These are phyloP conservation scores for Fomitiporia mediterranea DNA, from an alignment of 1,284 basidiomycete species.

Conservation along the genomic window DNA sequence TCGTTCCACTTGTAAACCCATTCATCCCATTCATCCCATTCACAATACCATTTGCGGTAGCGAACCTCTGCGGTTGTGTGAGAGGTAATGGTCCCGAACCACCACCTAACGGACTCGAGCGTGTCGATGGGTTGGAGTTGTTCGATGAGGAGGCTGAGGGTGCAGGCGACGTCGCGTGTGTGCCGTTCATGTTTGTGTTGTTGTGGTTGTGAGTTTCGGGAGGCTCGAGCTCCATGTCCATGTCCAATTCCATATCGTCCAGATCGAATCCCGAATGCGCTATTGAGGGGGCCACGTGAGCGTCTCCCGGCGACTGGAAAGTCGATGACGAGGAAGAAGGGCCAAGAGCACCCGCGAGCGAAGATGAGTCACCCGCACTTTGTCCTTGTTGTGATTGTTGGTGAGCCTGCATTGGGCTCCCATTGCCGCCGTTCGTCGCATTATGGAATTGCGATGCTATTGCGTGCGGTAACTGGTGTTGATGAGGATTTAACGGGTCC, in stretches of 20 bases:
- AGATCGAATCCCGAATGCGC: conserved; percentile 5
- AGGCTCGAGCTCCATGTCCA: conserved; percentile 5
- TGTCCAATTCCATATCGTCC: conserved; percentile 19
- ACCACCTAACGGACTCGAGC: conserved; percentile 5
- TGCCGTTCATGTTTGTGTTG: too few species aligned
- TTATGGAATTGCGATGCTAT: conserved; percentile 4
- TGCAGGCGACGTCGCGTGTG: neutral
- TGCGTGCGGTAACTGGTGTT: neutral
- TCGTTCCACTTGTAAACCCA: neutral
- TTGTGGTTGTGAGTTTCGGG: too few species aligned
- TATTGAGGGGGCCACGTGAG: neutral
- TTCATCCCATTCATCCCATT: neutral
- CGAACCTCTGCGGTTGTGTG: conserved; percentile 4
- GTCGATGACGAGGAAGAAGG: neutral
- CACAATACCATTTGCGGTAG: neutral
- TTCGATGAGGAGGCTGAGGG: neutral
- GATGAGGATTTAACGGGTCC: conserved; percentile 27
- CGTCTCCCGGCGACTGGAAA: neutral
- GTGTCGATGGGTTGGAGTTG: neutral
- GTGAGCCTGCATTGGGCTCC: conserved; percentile 19
- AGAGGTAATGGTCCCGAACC: neutral
- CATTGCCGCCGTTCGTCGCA: neutral
- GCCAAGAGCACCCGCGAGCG: conserved; percentile 15
- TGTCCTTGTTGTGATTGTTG: conserved; percentile 24
- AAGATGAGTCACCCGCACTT: too few species aligned